Base-by-base conservation (phyloP, 371 early-diverging fungal genomes). In the Haplosporangium sp. region DNA sequence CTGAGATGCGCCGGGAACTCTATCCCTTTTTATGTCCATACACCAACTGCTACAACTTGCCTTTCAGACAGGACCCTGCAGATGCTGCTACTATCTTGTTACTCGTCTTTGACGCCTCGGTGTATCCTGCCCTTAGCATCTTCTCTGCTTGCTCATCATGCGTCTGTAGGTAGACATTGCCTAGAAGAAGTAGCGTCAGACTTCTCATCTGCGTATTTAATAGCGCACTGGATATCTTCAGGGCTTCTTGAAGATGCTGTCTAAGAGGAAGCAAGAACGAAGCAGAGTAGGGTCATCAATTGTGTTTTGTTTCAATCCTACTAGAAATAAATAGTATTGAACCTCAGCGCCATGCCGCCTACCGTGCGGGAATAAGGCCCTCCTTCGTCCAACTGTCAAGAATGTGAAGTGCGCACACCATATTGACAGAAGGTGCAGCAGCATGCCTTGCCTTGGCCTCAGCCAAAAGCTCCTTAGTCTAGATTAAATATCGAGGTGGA, bases 131-230 rank as follows among this genome's bases (percentile, higher is more conserved):
- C 53, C 58, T 43, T 18, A 79, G 45, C 69, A 79, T 79, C 50
- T 73, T 72, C 42, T 79, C 80, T 5, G 80, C 73, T 2, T 79
- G 73, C 12, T 65, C 69, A 20, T 79, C 80, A 12, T 79, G 73
- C 14, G 73, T 62, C 18, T 79, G 73, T 45, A 69, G 37, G 18
- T 79, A 79, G 11, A 73, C 59, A 55, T 73, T 68, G 9, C 80
- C 80, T 12, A 79, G 58, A 12, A 79, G 57, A 13, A 79, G 55
- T 8, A 79, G 38, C 21, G 80, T 69, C 55, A 79, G 37, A 29
- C 73, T 73, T 18, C 73, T 64, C 63, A 73, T 20, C 47, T 79
- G 80, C 7, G 80, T 73, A 51, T 79, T 79, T 45, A 69, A 41
- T 20, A 79, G n/a, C 7, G 63, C 51, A 40, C 65, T 62, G 0